Evolutionary conservation across 768 basidiomycete species (phyloP), one percentile per base, ranked within the genome.

Genomic region (Tylopilus cervinicoccineus): DNA sequence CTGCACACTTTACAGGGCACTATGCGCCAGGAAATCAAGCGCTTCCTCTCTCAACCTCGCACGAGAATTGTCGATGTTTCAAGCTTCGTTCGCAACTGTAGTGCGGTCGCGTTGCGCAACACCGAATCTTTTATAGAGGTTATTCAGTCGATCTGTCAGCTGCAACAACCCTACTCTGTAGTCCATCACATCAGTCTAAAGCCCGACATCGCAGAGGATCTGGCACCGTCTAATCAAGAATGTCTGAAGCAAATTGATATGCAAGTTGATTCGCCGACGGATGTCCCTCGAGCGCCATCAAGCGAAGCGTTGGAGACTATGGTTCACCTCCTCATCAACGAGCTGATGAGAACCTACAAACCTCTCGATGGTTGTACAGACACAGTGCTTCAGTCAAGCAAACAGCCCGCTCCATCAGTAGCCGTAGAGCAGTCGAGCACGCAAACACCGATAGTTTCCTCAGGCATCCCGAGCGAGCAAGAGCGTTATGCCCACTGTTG

Each of bases 1-100:
- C 59, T 74, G 2, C 61, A 70, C 3, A 77, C 76, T 8, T 64
- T 98, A 36, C 77, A 80, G 47, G 72, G 71, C 10, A 75, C 90
- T 56, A 93, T 99, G 82, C 79, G 79, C 20, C 83, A 88, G 53
- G 86, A 91, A 50, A 77, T 98, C 60, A 86, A 82, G 57, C 79
- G 84, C 2, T 93, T 86, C 71, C 84, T 96, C 58, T 69, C 77
- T 4, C 83, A 86, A 52, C 76, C 88, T 27, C 83, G 90, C 27
- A 76, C 81, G 12, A 81, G 79, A 39, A 65, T 77, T 17, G 76
- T 83, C 20, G 95, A 96, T 53, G 71, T 88, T 28, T 68, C 71
- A 20, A 77, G 76, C 48, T 96, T 85, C 66, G 77, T 94, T 45
- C 84, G 85, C 24, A 81, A 79, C 55, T 85, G 86, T 61, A 84